Base-by-base conservation (phyloP, 345 rosid species). In the Orychophragmus violaceus region DNA sequence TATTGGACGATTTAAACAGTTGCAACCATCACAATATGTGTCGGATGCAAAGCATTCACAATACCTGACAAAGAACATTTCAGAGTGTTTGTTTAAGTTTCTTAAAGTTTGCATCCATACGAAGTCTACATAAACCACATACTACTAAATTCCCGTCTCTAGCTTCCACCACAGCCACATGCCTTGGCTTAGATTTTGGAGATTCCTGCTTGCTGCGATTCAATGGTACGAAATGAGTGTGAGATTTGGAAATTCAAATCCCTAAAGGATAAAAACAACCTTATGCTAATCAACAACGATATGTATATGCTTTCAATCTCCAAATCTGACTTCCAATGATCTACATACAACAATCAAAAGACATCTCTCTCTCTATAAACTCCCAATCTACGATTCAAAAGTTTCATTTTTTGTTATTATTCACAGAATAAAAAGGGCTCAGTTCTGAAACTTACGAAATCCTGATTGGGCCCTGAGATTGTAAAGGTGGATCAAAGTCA, bases 11-110 rank as follows among this genome's bases (percentile, higher is more conserved):
- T 88, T 88, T 23, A 79, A 78, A 75, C 96, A 93, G 71, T 93
- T 93, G 88, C 98, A 93, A 45, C 96, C 97, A 77, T 93, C 96
- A 77, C 98, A 90, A 74, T 90, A 93, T 32, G 79, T 77, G 37
- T 92, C 98, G 37, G 98, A 87, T 41, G 98, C 90, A 83, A 93
- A 93, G 78, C 97, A 93, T 63, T 93, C 98, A 67, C 98, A 90
- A 36, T 93, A 93, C 83, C 98, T 93, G 70, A 64, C 41, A 59
- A 68, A 35, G 8, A 54, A 76, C 66, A 54, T 45, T 21, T 33
- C 7, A 37, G 1, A 70, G 7, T 27, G 59, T 23, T n/a, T n/a
- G n/a, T 39, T 23, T 23, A 23, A 23, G 24, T 23, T 23, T 23
- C 24, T 1, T 23, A 23, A 3, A 23, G 1, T 23, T 8, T 16